phyloP scores from a whole-genome alignment of 768 basidiomycete species.

The Tubosaeta brunneosetosa region DNA sequence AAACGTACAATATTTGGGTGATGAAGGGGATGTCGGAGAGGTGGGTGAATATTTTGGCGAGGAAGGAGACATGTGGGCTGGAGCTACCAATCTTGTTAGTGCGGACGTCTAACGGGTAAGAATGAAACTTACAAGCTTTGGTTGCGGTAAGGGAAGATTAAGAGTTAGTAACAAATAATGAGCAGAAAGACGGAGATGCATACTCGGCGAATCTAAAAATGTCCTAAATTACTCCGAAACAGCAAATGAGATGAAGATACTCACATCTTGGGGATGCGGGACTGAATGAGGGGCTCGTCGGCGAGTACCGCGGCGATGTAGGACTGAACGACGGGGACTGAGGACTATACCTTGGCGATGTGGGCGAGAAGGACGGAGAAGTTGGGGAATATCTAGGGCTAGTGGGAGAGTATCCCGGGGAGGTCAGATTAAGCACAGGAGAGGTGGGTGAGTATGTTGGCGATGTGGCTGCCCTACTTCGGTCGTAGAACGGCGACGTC shows the following conservation, averaged over 20 bases:
- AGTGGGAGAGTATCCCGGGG: constrained; percentile 63
- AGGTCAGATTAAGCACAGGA: constrained; percentile 75
- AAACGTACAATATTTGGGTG: constrained; percentile 84
- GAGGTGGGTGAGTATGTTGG: constrained; percentile 89
- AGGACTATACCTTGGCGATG: constrained; percentile 80
- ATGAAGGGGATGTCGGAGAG: constrained; percentile 86
- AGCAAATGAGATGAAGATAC: constrained; percentile 24
- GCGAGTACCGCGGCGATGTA: constrained; percentile 85
- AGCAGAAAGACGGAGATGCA: constrained; percentile 30
- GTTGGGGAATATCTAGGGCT: constrained; percentile 85
- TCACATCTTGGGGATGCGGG: constrained; percentile 89
- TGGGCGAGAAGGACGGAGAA: constrained; percentile 80
- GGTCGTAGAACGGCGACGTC: constrained; percentile 79
- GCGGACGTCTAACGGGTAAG: neutral
- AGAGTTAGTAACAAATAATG: constrained; percentile 22
- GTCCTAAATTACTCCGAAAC: neutral
- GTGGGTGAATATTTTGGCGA: constrained; percentile 94
- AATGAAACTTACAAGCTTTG: constrained; percentile 56
- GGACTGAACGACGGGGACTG: constrained; percentile 90
- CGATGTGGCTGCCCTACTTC: constrained; percentile 62
- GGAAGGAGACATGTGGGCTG: constrained; percentile 79
- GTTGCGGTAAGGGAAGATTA: neutral
- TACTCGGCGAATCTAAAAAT: constrained; percentile 72
- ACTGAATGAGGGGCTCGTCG: constrained; percentile 87
- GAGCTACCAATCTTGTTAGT: constrained; percentile 42